Conservation (phyloP, 192 early-diverging fungal species). For the Coemansia sp. region DNA sequence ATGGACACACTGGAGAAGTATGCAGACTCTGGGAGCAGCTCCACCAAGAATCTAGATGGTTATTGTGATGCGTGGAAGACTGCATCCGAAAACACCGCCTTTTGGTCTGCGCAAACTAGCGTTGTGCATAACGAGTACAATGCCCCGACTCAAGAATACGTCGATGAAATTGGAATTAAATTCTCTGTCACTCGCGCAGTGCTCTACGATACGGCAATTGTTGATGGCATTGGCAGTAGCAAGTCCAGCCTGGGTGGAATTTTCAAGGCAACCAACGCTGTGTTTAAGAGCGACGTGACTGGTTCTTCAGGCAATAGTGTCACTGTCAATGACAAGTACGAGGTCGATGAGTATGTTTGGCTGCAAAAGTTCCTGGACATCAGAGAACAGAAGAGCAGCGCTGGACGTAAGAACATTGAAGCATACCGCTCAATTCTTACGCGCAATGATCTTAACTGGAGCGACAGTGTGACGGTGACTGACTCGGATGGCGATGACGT, state of each 20-base stretch:
- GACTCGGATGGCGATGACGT: background rate
- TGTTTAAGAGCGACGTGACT: background rate
- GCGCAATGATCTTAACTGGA: background rate
- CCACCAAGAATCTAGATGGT: background rate
- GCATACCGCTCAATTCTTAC: background rate
- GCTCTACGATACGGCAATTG: constrained; percentile 1
- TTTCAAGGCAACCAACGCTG: background rate
- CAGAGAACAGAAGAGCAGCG: background rate
- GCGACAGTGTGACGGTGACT: background rate
- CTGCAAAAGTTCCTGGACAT: background rate
- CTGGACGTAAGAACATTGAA: background rate
- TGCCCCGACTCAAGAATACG: background rate
- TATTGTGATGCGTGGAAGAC: background rate
- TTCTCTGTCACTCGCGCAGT: background rate
- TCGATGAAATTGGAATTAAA: background rate
- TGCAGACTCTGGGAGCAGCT: background rate
- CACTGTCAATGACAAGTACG: background rate
- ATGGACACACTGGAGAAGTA: background rate
- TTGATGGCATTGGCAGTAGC: background rate
- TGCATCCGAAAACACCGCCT: background rate
- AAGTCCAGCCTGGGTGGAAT: background rate
- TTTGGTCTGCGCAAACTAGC: background rate
- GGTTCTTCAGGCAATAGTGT: background rate
- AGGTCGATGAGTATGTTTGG: background rate
- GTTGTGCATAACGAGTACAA: background rate